phyloP scores from a whole-genome alignment of 371 early-diverging fungal species.

The Mycotypha africana region DNA sequence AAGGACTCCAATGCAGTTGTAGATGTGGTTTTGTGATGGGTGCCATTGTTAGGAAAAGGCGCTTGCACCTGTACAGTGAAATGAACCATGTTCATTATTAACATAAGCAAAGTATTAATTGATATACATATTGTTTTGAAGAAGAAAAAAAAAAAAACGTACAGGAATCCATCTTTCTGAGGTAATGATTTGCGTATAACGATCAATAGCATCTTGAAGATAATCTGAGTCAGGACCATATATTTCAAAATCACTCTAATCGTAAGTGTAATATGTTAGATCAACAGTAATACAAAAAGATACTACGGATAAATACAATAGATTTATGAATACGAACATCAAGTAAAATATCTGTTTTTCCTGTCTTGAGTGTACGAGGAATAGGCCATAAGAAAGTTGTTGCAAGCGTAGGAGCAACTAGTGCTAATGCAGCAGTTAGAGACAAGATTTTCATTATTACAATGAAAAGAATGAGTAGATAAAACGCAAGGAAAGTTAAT shows the following conservation, averaged over 20 bases:
- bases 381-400: constrained; percentile 9
- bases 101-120: too few species aligned
- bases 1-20: constrained; percentile 11
- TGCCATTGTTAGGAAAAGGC: constrained; percentile 1
- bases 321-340: constrained; percentile 12
- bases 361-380: constrained; percentile 6
- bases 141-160: constrained; percentile 2
- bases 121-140: not conserved
- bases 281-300: not conserved
- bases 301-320: too few species aligned
- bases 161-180: constrained; percentile 39
- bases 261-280: not conserved
- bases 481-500: too few species aligned
- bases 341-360: constrained; percentile 3
- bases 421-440: too few species aligned
- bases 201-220: constrained; percentile 24
- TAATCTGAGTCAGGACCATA: constrained; percentile 1
- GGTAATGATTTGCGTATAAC: constrained; percentile 27
- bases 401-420: too few species aligned
- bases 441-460: too few species aligned
- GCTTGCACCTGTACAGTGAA: constrained; percentile 34
- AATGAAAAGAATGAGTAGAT: too few species aligned
- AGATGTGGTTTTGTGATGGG: not conserved
- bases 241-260: constrained; percentile 3
- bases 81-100: too few species aligned